Base-by-base conservation (phyloP, 2,329 filamentous ascomycete species). In the Penicillium hordei region DNA sequence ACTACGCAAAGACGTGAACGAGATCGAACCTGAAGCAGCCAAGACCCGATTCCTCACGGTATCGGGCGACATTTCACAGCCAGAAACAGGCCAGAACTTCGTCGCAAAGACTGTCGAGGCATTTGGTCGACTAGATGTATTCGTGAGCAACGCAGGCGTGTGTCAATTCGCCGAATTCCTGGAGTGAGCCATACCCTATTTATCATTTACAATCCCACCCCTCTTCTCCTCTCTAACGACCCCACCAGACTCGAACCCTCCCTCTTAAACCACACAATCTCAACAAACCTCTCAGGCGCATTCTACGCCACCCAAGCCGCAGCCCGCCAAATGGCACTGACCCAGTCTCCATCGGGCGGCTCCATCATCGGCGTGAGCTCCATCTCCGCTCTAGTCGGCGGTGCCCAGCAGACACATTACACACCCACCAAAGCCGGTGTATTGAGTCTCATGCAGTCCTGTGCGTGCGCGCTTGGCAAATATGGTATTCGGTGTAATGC, bases 101-200 rank as follows among this genome's bases (percentile, higher is more conserved):
- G 87, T 96, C 6, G 76, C 79, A 13, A 80, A 82, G 62, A 87
- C 89, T 0, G 87, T 93, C 1, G 73, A 82, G 57, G 65, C 62
- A 1, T 78, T 77, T 43, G 76, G 77, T 0, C 80, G 85, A 4
- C 76, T 92, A 34, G 88, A 91, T 75, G 80, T 96, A 7, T 93
- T 93, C 74, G 89, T 96, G 29, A 90, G 87, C 73, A 96, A 96
- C 77, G 92, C 92, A 4, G 92, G 92, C 7, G 84, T 96, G 58
- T 96, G 91, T 80, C 84, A 89, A 62, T 97, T 97, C 75, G 88
- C 89, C 58, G 90, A 95, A 64, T 95, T 97, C 70, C 77, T 97
- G 25, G 86, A 88, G 83, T 87, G 67, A 63, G 79, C 12, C 15
- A 36, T 19, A 19, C 13, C 27, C 8, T 9, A 13, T 12, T 5